A percentile compares a stretch with the other conserved stretches of the same genome.
Conservation (phyloP, 768 basidiomycete species). For the Lactifluus rugatus region DNA sequence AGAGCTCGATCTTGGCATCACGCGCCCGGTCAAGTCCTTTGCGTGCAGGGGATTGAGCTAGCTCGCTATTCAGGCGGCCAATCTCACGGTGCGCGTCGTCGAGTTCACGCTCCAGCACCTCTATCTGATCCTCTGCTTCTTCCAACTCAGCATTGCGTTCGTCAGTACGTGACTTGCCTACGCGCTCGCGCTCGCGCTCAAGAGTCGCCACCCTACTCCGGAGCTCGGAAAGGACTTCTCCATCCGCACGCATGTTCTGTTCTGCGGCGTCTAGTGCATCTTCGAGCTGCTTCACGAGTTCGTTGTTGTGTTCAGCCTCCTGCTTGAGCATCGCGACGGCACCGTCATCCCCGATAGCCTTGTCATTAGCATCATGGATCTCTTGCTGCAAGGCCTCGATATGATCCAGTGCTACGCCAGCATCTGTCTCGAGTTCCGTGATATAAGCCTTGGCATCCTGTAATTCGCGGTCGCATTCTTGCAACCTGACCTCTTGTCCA, state of each 20-base stretch:
- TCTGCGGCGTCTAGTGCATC: slow-evolving; percentile 69
- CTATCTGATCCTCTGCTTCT: slow-evolving; percentile 43
- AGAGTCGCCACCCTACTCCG: slow-evolving; percentile 41
- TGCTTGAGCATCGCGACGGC: slow-evolving; percentile 28
- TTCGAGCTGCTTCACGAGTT: slow-evolving; percentile 59
- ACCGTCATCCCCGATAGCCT: slow-evolving; percentile 33
- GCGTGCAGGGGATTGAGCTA: slow-evolving; percentile 64
- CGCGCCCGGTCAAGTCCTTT: slow-evolving; percentile 72
- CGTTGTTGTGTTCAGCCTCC: slow-evolving; percentile 39
- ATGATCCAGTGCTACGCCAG: slow-evolving; percentile 39
- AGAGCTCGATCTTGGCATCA: slow-evolving; percentile 61
- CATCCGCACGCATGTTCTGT: slow-evolving; percentile 56
- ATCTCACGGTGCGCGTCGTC: slow-evolving; percentile 71
- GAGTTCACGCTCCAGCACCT: slow-evolving; percentile 64
- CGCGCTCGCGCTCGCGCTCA: slow-evolving; percentile 47
- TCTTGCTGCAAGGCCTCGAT: slow-evolving; percentile 50
- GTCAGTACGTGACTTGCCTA: slow-evolving; percentile 24
- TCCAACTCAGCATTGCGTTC: slow-evolving; percentile 22
- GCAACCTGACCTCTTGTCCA: slow-evolving; percentile 17
- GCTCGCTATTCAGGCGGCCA: slow-evolving; percentile 51
- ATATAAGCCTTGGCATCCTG: slow-evolving; percentile 40
- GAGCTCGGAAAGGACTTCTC: slow-evolving; percentile 41
- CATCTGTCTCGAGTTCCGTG: slow-evolving; percentile 53
- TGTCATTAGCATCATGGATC: slow-evolving; percentile 37
- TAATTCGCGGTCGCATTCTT: slow-evolving; percentile 25